These are phyloP conservation scores for Ammopiptanthus mongolicus DNA, from an alignment of 306 rosid species.

Conservation along the genomic window DNA sequence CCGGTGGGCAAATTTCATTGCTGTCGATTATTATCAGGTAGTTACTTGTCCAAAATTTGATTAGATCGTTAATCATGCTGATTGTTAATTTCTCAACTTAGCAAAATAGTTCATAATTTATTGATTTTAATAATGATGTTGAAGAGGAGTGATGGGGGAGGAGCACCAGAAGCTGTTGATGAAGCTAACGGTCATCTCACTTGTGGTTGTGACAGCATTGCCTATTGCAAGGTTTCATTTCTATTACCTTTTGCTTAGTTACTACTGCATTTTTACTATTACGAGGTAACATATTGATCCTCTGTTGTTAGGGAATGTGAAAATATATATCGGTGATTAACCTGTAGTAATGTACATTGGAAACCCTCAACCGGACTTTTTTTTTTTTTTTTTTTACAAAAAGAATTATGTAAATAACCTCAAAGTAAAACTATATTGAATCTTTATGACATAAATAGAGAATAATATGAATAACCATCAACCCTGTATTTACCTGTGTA, in stretches of 20 bases:
- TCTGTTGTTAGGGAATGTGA: background rate
- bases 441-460: too few species aligned
- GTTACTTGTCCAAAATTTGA: background rate
- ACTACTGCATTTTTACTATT: background rate
- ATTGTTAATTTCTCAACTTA: background rate
- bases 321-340: background rate
- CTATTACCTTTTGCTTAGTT: conserved; percentile 3
- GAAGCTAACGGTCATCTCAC: conserved; percentile 85
- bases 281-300: background rate
- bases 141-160: conserved; percentile 93
- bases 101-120: background rate
- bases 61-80: background rate
- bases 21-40: conserved; percentile 90
- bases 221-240: conserved; percentile 83
- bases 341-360: background rate
- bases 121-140: conserved; percentile 20
- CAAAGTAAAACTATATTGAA: background rate
- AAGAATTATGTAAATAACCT: background rate
- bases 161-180: conserved; percentile 92
- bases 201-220: conserved; percentile 84
- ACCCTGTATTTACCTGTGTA: background rate
- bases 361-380: background rate
- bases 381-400: too few species aligned
- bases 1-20: conserved; percentile 92
- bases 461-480: background rate